Conservation (phyloP, 2,329 filamentous ascomycete species). For the Apiospora kogelbergensis region DNA sequence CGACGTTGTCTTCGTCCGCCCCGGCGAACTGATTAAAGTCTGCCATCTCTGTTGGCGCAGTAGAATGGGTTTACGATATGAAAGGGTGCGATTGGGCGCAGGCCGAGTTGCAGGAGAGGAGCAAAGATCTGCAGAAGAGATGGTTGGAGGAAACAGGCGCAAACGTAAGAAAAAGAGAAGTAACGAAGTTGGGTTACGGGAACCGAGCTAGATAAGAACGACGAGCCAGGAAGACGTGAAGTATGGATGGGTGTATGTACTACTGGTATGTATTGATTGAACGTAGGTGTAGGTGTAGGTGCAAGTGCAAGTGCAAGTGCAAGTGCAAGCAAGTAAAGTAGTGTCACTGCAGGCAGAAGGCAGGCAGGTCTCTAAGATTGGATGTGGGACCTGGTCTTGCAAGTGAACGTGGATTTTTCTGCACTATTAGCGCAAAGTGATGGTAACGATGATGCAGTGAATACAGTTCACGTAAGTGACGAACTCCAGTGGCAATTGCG, state of each 20-base stretch:
- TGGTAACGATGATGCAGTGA: not conserved
- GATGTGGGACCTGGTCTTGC: conserved; percentile 5
- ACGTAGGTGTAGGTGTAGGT: not conserved
- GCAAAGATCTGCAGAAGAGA: not conserved
- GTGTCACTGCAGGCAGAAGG: not conserved
- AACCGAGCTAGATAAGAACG: not conserved
- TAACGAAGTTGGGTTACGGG: not conserved
- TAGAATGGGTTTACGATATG: not conserved
- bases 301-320: not conserved
- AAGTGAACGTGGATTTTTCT: conserved; percentile 3
- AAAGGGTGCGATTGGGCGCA: not conserved
- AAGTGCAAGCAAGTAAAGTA: too few relatives aligned
- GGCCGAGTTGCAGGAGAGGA: not conserved
- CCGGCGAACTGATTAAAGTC: conserved; percentile 21
- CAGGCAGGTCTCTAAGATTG: not conserved
- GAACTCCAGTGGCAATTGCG: not conserved
- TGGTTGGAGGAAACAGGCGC: not conserved
- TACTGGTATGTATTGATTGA: not conserved
- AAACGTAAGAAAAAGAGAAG: not conserved
- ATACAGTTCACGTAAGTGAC: not conserved
- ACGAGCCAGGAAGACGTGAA: not conserved
- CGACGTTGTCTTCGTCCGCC: conserved; percentile 44
- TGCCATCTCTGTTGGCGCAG: conserved; percentile 9
- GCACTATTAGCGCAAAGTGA: not conserved
- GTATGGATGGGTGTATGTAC: not conserved